Evolutionary conservation across 164 flowering plant species (phyloP).

Genomic region (Stephania cephalantha): DNA sequence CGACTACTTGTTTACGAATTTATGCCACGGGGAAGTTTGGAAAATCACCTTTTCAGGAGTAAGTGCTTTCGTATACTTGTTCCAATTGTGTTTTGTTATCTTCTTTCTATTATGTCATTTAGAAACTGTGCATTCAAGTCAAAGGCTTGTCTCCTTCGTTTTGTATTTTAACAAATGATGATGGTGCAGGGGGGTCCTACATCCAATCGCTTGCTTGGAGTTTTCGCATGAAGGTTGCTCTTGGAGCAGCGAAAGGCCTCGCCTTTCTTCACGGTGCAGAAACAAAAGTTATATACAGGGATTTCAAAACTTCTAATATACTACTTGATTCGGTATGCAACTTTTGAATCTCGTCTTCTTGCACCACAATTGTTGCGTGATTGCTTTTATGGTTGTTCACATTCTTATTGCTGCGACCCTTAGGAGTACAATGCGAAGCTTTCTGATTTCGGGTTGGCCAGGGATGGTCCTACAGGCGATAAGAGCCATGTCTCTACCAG

Average conservation of each 20-base stretch:
- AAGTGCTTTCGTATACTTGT: constrained; percentile 21
- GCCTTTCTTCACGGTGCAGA: constrained; percentile 36
- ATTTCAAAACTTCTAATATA: constrained; percentile 29
- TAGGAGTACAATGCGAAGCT: constrained; percentile 76
- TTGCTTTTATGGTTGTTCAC: background rate
- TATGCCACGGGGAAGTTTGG: constrained; percentile 80
- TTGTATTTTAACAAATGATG: background rate
- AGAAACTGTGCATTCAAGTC: background rate
- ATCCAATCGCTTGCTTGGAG: constrained; percentile 33
- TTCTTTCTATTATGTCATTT: background rate
- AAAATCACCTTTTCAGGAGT: constrained; percentile 82
- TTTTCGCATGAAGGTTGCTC: constrained; percentile 33
- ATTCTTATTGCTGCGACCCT: background rate
- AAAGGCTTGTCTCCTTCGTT: background rate
- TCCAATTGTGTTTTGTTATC: background rate
- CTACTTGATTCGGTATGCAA: constrained; percentile 28
- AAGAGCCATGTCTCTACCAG: constrained; percentile 82
- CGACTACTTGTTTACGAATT: constrained; percentile 75
- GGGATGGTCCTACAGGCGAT: constrained; percentile 81
- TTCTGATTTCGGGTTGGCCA: constrained; percentile 91
- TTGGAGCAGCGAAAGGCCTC: constrained; percentile 35
- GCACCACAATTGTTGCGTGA: background rate
- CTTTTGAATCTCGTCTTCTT: background rate
- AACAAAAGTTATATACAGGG: constrained; percentile 26
- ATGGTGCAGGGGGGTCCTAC: constrained; percentile 26